Base-by-base conservation (phyloP, 139 green algal species). In the Tetraselmis striata region DNA sequence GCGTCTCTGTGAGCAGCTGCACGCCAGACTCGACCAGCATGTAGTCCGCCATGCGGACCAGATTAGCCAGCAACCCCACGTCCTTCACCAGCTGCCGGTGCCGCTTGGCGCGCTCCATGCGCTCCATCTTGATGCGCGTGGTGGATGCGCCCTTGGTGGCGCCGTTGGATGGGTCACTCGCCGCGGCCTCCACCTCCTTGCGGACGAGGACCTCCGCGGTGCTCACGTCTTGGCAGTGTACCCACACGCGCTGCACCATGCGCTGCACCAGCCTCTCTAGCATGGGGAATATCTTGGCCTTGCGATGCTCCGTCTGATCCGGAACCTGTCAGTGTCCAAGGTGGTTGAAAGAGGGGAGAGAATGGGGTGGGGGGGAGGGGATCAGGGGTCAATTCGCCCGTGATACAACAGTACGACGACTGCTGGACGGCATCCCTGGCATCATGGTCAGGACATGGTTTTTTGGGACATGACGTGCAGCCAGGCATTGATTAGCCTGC, bases 131-230 rank as follows among this genome's bases (percentile, higher is more conserved):
- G 29, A 82, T 77, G 27, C 59, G 59, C 2, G 59, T 59, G 2
- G 79, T 82, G 79, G 2, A 77, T 2, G 59, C 2, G 23, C 79
- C 79, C 2, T 31, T 26, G 58, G 79, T 75, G 28, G 79, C 79
- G 28, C 79, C 79, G 59, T 30, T 31, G 30, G 5, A 75, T 2
- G 79, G 79, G 59, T 82, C 79, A 27, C 75, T 30, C 79, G 85
- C 84, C 78, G 85, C 81, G n/a, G 28, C 84, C 45, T 79, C 78
- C 30, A 88, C 84, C 81, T 88, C 84, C 45, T 80, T 80, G 26
- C 59, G 75, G 78, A 88, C 78, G 77, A 77, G 80, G 29, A 77
- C 84, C 77, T 80, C 81, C 32, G 80, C 84, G 78, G 85, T 88
- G 2, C 28, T 31, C 32, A 88, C 84, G 75, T 88, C 84, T 18